Conservation (phyloP, 2,329 filamentous ascomycete species). For the Volutella citrinella region DNA sequence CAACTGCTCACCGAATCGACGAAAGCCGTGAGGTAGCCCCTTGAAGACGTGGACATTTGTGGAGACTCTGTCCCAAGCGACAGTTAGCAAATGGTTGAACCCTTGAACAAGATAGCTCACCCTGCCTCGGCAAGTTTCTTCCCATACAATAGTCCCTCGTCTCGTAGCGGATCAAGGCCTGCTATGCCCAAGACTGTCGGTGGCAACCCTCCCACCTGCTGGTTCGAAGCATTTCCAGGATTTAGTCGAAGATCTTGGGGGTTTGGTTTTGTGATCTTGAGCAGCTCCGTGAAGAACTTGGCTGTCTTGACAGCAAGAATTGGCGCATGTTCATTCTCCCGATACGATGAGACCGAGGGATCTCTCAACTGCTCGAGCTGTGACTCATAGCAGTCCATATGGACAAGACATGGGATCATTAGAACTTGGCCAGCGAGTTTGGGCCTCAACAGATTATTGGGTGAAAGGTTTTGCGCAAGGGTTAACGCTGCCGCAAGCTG, state of each 20-base stretch:
- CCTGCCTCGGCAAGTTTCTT: slow-evolving; percentile 42
- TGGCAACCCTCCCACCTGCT: slow-evolving; percentile 40
- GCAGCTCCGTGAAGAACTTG: slow-evolving; percentile 20
- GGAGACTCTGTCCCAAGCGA: slow-evolving; percentile 47
- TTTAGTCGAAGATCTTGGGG: slow-evolving; percentile 35
- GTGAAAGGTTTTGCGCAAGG: slow-evolving; percentile 34
- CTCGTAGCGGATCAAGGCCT: slow-evolving; percentile 46
- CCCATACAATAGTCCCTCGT: slow-evolving; percentile 46
- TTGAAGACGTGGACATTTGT: slow-evolving; percentile 47
- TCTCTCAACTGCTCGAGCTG: slow-evolving; percentile 36
- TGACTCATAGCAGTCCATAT: slow-evolving; percentile 18
- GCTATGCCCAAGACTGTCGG: slow-evolving; percentile 43
- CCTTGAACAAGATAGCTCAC: slow-evolving; percentile 26
- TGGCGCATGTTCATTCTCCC: slow-evolving; percentile 46
- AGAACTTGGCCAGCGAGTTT: slow-evolving; percentile 48
- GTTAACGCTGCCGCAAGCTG: slow-evolving; percentile 40
- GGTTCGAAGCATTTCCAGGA: slow-evolving; percentile 29
- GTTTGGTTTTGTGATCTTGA: slow-evolving; percentile 22
- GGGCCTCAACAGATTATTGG: slow-evolving; percentile 13
- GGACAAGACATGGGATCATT: slow-evolving; percentile 44
- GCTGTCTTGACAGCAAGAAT: slow-evolving; percentile 36
- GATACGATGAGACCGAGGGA: slow-evolving; percentile 40
- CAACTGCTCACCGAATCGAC: slow-evolving; percentile 36
- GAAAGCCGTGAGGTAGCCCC: slow-evolving; percentile 52
- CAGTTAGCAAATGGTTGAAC: no score